Percentiles rank a stretch among this genome's conserved stretches.
Conservation (phyloP, 2,329 filamentous ascomycete species). For the Neofusicoccum parvum region DNA sequence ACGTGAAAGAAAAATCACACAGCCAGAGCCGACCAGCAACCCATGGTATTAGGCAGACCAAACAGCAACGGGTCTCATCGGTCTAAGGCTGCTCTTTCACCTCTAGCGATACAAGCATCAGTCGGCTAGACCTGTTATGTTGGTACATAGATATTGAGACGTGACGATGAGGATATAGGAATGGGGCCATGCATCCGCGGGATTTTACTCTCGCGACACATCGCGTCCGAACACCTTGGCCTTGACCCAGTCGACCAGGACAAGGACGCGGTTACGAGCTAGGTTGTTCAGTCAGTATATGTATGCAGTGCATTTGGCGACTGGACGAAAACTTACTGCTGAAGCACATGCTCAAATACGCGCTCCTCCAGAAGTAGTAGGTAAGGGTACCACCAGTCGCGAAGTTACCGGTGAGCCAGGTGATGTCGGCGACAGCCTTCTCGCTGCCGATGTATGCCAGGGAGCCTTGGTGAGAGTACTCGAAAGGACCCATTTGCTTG, state of each 20-base stretch:
- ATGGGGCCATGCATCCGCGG: neutral
- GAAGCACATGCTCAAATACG: constrained; percentile 99
- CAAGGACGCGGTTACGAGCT: constrained; percentile 93
- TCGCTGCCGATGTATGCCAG: constrained; percentile 98
- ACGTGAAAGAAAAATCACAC: constrained; percentile 13
- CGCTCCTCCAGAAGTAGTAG: constrained; percentile 97
- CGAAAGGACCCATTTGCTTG: constrained; percentile 95
- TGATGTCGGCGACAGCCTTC: constrained; percentile 95
- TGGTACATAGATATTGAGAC: constrained; percentile 7
- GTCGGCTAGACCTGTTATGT: constrained; percentile 1
- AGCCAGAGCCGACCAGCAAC: constrained; percentile 17
- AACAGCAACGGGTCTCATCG: neutral
- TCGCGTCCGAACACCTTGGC: constrained; percentile 96
- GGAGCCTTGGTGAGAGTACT: constrained; percentile 97
- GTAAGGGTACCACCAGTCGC: constrained; percentile 91
- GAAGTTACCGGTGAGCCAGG: constrained; percentile 96
- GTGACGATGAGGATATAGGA: neutral
- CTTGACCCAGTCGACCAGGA: constrained; percentile 94
- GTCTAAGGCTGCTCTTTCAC: constrained; percentile 15
- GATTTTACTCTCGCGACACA: constrained; percentile 72
- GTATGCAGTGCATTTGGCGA: too few relatives aligned
- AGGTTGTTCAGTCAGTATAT: neutral
- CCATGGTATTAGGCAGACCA: neutral
- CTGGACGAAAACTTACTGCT: constrained; percentile 72
- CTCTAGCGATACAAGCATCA: constrained; percentile 11